Base-by-base conservation (phyloP, 106 monocot genomes). In the Gastrodia elata region DNA sequence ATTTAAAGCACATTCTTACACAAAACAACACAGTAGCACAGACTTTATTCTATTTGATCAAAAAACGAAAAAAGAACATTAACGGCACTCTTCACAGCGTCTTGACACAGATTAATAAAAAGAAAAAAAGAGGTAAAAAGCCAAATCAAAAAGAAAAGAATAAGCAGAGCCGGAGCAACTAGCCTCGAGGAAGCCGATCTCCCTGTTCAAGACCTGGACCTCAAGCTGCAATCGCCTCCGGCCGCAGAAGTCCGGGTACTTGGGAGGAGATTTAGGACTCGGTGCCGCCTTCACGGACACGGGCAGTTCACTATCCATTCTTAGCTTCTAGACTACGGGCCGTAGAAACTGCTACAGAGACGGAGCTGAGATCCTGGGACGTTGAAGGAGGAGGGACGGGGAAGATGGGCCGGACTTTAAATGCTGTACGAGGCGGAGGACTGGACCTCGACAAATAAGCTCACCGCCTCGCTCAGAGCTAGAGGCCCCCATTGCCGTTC, bases 171-270 rank as follows among this genome's bases (percentile, higher is more conserved):
- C 4, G 20, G 7, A 58, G 3, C 65, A 39, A 69, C 8, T 74
- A 68, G 93, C 97, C 97, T 93, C 76, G 48, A 97, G 79, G 76
- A 90, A 92, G 30, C 90, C 97, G 34, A 97, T 73, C 84, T 97
- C 97, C 18, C 97, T 80, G 77, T 88, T 90, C 79, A 97, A 43
- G 39, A 83, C 84, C 81, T 93, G 86, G 34, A 93, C 81, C 78
- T 97, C 90, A 15, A 88, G 88, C 78, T 97, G 97, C 64, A 92
- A 61, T 74, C 90, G 73, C 80, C 93, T 78, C 68, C 81, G 80
- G 32, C 93, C 97, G 74, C 97, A 90, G 58, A 93, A 68, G 46
- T 97, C 97, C 22, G 97, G 97, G 83, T 97, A 93, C 77, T 70
- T 86, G 22, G 92, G 90, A 72, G 97, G 93, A 77, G 96, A 93